These are phyloP conservation scores for Physcomitrium patens DNA, from an alignment of 225 moss, liverwort and hornwort species.

Conservation along the genomic window DNA sequence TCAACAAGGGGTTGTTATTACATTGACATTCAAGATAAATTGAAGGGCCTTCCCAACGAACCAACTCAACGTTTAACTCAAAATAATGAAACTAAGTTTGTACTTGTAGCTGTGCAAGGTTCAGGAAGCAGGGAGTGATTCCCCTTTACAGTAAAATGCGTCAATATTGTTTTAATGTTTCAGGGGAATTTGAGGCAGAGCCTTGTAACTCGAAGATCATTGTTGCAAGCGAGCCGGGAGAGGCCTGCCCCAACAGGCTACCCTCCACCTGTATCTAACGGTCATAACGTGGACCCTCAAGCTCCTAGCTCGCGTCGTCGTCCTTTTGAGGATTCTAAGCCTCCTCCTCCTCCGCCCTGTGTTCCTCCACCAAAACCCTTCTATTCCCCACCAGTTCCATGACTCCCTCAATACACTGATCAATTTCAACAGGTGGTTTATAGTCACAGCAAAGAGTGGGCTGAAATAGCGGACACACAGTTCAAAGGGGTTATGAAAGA, in stretches of 20 bases:
- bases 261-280: constrained; percentile 32
- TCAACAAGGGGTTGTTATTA: too few relatives aligned
- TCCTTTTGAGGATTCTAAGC: too few relatives aligned
- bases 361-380: too few relatives aligned
- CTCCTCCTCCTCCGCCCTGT: background rate
- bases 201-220: background rate
- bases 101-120: background rate
- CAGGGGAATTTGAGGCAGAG: constrained; percentile 5
- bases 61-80: background rate
- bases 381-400: too few relatives aligned
- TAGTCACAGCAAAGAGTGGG: too few relatives aligned
- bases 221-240: constrained; percentile 20
- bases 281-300: background rate
- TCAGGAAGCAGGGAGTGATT: background rate
- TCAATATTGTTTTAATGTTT: background rate
- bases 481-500: too few relatives aligned
- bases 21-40: constrained; percentile 10
- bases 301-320: background rate
- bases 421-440: too few relatives aligned
- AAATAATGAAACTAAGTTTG: background rate
- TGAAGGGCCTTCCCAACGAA: background rate
- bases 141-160: background rate
- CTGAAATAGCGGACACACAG: too few relatives aligned
- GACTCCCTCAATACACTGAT: too few relatives aligned
- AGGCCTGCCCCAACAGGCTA: constrained; percentile 22